Evolutionary conservation across 2,329 filamentous ascomycete genomes (phyloP).

Genomic region (Colletotrichum sp.): DNA sequence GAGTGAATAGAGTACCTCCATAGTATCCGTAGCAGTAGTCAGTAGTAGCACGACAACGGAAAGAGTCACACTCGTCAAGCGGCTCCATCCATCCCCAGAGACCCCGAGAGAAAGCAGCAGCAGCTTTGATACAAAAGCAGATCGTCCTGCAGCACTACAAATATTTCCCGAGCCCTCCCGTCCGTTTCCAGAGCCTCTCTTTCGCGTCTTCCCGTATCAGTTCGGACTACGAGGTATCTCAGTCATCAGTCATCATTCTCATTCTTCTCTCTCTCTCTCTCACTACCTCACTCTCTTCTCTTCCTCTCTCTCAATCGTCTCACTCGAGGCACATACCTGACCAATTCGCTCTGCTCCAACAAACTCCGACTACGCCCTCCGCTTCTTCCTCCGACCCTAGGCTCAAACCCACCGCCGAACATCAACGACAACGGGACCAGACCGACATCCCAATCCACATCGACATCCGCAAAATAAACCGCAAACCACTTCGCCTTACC

Average conservation of each 20-base stretch:
- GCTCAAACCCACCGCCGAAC: not conserved
- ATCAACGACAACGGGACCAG: not conserved
- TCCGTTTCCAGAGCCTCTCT: not conserved
- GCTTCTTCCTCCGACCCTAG: not conserved
- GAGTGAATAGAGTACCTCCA: not conserved
- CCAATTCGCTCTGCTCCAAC: not conserved
- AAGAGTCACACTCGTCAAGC: constrained; percentile 24
- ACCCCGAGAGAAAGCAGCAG: not conserved
- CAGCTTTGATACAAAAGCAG: constrained; percentile 2
- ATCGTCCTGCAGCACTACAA: constrained; percentile 10
- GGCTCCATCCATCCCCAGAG: constrained; percentile 3
- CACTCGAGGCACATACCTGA: not conserved
- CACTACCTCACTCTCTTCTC: not conserved
- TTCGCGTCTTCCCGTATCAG: not conserved
- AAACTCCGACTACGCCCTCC: not conserved
- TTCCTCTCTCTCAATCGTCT: not conserved
- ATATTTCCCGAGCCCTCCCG: constrained; percentile 1
- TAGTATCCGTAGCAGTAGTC: not conserved
- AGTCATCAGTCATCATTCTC: not conserved
- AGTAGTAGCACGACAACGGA: constrained; percentile 16
- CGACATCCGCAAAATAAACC: not conserved
- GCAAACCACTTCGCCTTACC: not conserved
- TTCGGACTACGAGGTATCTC: not conserved
- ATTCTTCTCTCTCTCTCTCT: not conserved
- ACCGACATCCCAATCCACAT: not conserved